Conservation (phyloP, 768 basidiomycete genomes). For the Galerina sulciceps region DNA sequence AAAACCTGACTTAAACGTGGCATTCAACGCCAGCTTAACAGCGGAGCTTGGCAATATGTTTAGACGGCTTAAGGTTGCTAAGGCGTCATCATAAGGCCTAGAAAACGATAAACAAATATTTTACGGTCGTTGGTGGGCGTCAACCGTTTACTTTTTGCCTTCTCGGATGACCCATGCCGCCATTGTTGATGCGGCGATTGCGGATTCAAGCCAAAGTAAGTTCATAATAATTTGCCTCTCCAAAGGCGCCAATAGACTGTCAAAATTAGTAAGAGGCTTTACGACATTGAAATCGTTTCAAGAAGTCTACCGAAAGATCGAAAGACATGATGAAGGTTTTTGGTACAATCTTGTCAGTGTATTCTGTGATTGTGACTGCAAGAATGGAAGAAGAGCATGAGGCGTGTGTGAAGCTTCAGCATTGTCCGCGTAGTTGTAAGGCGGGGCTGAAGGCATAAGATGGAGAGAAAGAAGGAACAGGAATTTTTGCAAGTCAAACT, state of each 20-base stretch:
- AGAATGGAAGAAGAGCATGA: conserved; percentile 78
- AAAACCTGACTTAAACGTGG: conserved; percentile 78
- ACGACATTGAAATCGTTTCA: conserved; percentile 13
- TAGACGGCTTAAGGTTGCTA: conserved; percentile 64
- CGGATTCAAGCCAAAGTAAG: conserved; percentile 84
- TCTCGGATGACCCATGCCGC: conserved; percentile 77
- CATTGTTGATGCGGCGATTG: conserved; percentile 71
- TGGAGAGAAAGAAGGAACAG: conserved; percentile 5
- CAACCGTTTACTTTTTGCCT: conserved; percentile 61
- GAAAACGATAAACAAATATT: conserved; percentile 17
- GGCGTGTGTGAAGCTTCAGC: conserved; percentile 36
- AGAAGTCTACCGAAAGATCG: conserved; percentile 77
- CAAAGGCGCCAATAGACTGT: conserved; percentile 74
- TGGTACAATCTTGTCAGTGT: conserved; percentile 81
- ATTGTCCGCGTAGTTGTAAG: conserved; percentile 30
- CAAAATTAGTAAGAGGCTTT: conserved; percentile 22
- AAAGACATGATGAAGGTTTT: conserved; percentile 85
- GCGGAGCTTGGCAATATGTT: conserved; percentile 69
- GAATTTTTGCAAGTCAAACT: neutral
- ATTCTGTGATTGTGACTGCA: conserved; percentile 80
- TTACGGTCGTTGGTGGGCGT: conserved; percentile 3
- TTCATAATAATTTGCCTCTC: conserved; percentile 89
- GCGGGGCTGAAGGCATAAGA: conserved; percentile 30
- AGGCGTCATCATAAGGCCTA: conserved; percentile 75
- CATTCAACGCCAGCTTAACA: conserved; percentile 69